These are phyloP conservation scores for Rhododendron vialii DNA, from an alignment of 148 eudicot genomes.

Conservation along the genomic window DNA sequence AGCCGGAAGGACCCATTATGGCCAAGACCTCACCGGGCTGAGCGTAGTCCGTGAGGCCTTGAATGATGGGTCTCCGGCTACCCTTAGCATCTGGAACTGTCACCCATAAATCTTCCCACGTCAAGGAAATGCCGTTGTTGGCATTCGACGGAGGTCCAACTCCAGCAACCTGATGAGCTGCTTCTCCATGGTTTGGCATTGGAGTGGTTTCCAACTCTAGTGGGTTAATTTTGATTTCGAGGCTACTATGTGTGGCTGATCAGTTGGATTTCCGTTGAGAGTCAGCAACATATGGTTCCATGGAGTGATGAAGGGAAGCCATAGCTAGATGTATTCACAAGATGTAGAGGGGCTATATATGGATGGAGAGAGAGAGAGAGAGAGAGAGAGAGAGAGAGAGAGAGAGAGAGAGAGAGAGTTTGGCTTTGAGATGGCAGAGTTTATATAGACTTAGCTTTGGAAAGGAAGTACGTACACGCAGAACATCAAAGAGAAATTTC, in stretches of 20 bases:
- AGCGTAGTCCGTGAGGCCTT: constrained; percentile 9
- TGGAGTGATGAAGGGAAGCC: neutral
- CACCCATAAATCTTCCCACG: constrained; percentile 21
- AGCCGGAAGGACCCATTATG: constrained; percentile 20
- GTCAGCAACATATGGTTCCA: neutral
- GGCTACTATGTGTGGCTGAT: neutral
- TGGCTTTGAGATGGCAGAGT: neutral
- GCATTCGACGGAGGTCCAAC: neutral
- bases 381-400: constrained; percentile 4
- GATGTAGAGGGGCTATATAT: neutral
- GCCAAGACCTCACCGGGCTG: constrained; percentile 15
- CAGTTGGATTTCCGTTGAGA: neutral
- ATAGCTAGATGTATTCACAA: neutral
- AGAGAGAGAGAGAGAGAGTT: neutral
- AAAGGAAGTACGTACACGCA: neutral
- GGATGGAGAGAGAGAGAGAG: neutral
- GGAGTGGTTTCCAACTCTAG: constrained; percentile 7
- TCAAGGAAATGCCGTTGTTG: constrained; percentile 3
- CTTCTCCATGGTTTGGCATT: neutral
- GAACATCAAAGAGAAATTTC: too few species aligned
- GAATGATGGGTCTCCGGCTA: constrained; percentile 12
- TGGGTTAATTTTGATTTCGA: neutral
- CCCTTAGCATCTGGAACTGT: constrained; percentile 6
- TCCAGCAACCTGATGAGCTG: neutral
- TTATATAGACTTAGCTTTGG: neutral